A percentile compares a stretch with the other conserved stretches of the same genome.
phyloP scores from a whole-genome alignment of 2,329 filamentous ascomycete genomes.

The Fusarium sp. region DNA sequence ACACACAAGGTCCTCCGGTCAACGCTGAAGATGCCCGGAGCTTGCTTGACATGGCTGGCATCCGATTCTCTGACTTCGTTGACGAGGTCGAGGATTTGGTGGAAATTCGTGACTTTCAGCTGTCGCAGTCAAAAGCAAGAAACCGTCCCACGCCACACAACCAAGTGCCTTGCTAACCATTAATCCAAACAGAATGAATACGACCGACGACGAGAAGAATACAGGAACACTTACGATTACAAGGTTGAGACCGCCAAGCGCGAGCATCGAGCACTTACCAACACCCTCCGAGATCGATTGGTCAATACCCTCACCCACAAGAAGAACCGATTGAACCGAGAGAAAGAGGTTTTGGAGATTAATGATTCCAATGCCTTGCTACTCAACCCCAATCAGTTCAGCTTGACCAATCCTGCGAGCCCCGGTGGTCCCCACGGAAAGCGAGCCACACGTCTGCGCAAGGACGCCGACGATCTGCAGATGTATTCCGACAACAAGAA shows the following conservation, averaged over 20 bases:
- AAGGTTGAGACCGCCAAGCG: slow-evolving; percentile 71
- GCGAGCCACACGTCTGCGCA: slow-evolving; percentile 70
- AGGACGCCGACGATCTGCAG: slow-evolving; percentile 69
- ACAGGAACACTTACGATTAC: slow-evolving; percentile 70
- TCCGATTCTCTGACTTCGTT: slow-evolving; percentile 86
- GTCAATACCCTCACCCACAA: slow-evolving; percentile 74
- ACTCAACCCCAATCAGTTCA: slow-evolving; percentile 76
- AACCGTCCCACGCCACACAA: not conserved
- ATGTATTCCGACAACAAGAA: slow-evolving; percentile 69
- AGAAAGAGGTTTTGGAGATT: slow-evolving; percentile 76
- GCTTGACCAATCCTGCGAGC: slow-evolving; percentile 72
- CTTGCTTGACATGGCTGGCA: slow-evolving; percentile 80
- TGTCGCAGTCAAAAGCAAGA: slow-evolving; percentile 84
- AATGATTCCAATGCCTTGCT: slow-evolving; percentile 73
- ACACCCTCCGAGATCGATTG: slow-evolving; percentile 73
- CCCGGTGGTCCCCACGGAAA: slow-evolving; percentile 73
- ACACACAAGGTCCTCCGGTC: slow-evolving; percentile 55
- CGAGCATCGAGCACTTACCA: slow-evolving; percentile 69
- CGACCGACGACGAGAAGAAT: slow-evolving; percentile 70
- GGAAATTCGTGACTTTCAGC: slow-evolving; percentile 85
- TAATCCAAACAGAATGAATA: slow-evolving; percentile 65
- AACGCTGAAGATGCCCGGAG: slow-evolving; percentile 62
- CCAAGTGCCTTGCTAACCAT: slow-evolving; percentile 28
- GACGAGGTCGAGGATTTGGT: slow-evolving; percentile 88
- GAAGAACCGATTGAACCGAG: slow-evolving; percentile 72